Evolutionary conservation across 2,329 filamentous ascomycete genomes (phyloP), one percentile per base, ranked within the genome.

Genomic region (Venturiaceae sp.): DNA sequence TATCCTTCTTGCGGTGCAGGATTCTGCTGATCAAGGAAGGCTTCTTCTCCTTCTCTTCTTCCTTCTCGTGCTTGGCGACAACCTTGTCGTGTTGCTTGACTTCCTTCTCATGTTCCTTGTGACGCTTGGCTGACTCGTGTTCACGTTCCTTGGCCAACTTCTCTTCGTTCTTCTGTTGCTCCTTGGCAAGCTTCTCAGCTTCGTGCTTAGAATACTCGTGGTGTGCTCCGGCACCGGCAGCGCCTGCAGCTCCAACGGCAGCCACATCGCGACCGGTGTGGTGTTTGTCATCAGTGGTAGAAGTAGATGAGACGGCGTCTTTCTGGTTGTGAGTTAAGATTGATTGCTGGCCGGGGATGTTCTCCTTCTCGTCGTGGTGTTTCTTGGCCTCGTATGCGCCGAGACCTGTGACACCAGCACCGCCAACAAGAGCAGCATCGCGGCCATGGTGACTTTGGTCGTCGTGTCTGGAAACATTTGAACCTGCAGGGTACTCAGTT

Each of bases 1-100:
- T 71, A 60, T 70, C 68, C 60, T 72, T 74, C 62, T 74, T 68
- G n/a, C 71, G 68, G 60, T 74, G 71, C 32, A 75, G 61, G 63
- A 75, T 74, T 21, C 71, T 68, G 26, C 74, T 63, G 11, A 75
- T 62, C 34, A 65, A 60, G n/a, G 55, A 63, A 52, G 72, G 68
- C 58, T 72, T 73, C 62, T 74, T 71, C 61, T 71, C 66, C n/a
- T 61, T 44, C 21, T 65, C 47, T 57, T 66, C 62, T 57, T 68
- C 63, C 8, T 62, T 46, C 28, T 39, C 62, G 11, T 62, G 58
- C 62, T 71, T 70, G 55, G 66, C 60, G 3, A 63, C 61, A 37
- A 65, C 60, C n/a, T 61, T 44, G 14, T 65, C 47, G 58, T 67
- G 62, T 54, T 68, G 63, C 9, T 62, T 46, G 7, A 32, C 60